Base-by-base conservation (phyloP, 2,329 filamentous ascomycete genomes). In the Colletotrichum simmondsii region DNA sequence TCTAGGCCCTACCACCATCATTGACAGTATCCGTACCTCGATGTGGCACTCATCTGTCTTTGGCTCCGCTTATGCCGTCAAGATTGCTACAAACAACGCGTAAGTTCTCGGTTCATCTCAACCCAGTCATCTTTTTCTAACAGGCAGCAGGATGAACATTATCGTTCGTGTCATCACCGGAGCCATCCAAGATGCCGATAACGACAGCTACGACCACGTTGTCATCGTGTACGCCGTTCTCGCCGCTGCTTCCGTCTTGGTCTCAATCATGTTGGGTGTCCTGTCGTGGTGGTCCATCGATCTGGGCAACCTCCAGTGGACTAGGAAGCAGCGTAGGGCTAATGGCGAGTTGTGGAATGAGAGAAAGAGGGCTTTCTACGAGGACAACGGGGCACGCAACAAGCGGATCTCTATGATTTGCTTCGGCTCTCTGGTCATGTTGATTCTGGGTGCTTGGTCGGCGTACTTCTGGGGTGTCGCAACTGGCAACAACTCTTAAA, bases 391-490 rank as follows among this genome's bases (percentile, higher is more conserved):
- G 2, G 73, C 74, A 1, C 80, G 83, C 64, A 89, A 87, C 59
- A 81, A 77, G 65, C 77, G 75, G 64, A 80, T 87, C 12, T 87
- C 84, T 14, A 74, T 84, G 46, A 71, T 76, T 10, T 86, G 85
- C 69, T 88, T 90, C 64, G 78, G 74, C 1, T 78, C 80, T 0
- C 75, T 90, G 1, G 75, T 87, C 0, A 26, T 87, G 4, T 75
- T 91, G 53, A 83, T 88, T 0, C 37, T 89, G 11, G 89, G 90
- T 0, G 82, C 82, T 2, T 90, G 88, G 87, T 79, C 76, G 10
- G 89, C 87, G 0, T 92, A 90, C 77, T 90, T 92, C 73, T 92
- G 89, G 89, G 89, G 90, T 8, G 84, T 88, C 2, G 87, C 86
- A 4, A 91, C 87, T 0, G 87, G 87, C 0, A 84, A 89, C 67